These are phyloP conservation scores for Climacium dendroides DNA, from an alignment of 225 moss, liverwort and hornwort species.

Conservation along the genomic window DNA sequence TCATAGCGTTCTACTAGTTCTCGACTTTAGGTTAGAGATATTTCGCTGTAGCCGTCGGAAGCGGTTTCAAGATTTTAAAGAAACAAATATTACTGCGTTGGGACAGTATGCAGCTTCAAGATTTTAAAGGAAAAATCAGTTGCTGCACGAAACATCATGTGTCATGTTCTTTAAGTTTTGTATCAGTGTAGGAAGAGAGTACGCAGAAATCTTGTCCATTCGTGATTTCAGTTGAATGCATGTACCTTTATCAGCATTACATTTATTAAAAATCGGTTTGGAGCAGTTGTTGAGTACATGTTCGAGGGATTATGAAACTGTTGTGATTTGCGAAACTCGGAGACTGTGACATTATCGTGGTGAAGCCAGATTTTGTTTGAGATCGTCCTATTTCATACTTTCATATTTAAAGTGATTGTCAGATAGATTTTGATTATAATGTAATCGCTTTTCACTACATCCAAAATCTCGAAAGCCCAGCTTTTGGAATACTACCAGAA, in stretches of 20 bases:
- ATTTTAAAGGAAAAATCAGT: not conserved
- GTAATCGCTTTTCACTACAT: no score
- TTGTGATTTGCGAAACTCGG: no score
- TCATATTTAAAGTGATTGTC: no score
- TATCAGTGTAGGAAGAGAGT: no score
- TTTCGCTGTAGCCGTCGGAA: not conserved
- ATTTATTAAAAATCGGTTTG: not conserved
- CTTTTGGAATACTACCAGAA: not conserved
- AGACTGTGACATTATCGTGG: not conserved
- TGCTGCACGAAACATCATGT: not conserved
- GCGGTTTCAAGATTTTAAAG: not conserved
- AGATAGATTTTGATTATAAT: no score
- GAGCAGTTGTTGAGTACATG: not conserved
- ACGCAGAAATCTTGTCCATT: accelerated
- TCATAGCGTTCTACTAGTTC: not conserved
- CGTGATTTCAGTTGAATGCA: not conserved
- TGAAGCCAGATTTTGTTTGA: no score
- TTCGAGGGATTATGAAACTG: no score
- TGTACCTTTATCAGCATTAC: not conserved
- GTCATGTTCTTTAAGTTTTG: not conserved
- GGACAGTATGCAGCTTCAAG: not conserved
- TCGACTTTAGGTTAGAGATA: not conserved
- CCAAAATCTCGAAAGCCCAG: no score
- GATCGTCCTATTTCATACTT: no score
- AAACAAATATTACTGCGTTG: no score